Conservation (phyloP, 2,329 filamentous ascomycete species). For the Apiospora hydei region DNA sequence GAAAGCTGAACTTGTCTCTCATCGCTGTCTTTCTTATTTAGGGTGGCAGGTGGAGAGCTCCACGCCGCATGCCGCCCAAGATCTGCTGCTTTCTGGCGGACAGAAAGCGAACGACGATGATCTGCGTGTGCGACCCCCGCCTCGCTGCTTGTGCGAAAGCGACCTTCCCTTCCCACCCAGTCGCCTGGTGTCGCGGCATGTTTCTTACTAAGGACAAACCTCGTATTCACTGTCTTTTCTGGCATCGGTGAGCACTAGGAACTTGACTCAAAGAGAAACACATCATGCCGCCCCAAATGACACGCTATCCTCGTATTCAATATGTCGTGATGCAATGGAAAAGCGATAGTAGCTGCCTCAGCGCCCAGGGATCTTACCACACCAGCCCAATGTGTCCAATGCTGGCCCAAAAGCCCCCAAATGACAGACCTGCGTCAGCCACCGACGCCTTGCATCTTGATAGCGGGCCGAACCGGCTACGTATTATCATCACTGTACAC, state of each 20-base stretch:
- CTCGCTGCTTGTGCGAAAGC: neutral
- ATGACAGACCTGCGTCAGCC: neutral
- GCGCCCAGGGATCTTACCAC: neutral
- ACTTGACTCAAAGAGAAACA: neutral
- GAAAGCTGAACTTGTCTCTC: constrained; percentile 14
- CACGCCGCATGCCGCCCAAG: neutral
- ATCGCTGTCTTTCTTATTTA: neutral
- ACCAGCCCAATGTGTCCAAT: neutral
- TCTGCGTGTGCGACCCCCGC: neutral
- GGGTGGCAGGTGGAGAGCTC: neutral
- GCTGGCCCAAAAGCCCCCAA: neutral
- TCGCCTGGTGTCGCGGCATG: neutral
- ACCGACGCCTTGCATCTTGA: neutral
- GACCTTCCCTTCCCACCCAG: neutral
- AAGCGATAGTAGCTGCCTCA: neutral
- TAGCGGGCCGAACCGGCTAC: neutral
- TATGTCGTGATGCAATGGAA: neutral
- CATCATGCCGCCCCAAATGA: neutral
- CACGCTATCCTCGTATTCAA: constrained; percentile 18
- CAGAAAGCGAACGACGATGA: neutral
- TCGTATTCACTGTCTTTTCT: neutral
- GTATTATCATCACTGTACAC: neutral
- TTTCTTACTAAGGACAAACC: neutral
- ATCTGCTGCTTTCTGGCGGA: neutral
- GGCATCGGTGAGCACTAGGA: neutral